Base-by-base conservation (phyloP, 2,329 filamentous ascomycete genomes). In the Trichoderma aggressivum region DNA sequence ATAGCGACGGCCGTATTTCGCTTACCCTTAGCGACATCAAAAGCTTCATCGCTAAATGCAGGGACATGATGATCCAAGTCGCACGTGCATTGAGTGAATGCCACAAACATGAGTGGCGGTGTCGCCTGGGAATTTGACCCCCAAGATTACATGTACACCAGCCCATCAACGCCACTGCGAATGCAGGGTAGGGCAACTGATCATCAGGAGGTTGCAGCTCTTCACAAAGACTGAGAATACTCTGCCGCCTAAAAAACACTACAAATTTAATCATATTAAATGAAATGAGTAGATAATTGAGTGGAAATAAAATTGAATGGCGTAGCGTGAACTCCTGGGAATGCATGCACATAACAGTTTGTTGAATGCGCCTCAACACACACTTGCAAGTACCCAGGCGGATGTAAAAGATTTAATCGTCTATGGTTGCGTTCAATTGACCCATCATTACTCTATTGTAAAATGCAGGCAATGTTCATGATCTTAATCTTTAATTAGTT, bases 1-100 rank as follows among this genome's bases (percentile, higher is more conserved):
- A 47, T 21, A 34, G 65, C 55, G 39, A 68, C 39, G 28, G 28
- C 21, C 56, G 12, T 69, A 69, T 69, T 50, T 69, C 66, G 66
- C 56, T 69, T 69, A 58, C 18, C 30, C 11, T 61, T 61, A 69
- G 66, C 66, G 68, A 70, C 34, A 64, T 50, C 50, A 56, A 34
- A 30, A n/a, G 3, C 14, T 11, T 7, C 26, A 21, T 28, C 39
- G 55, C 16, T 16, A 21, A n/a, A 18, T 21, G 36, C 30, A 61
- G 39, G 34, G 39, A 26, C 56, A 10, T 12, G 56, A 21, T 30
- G 36, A 68, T 60, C 64, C n/a, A 50, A 16, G 6, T 36, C 30
- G 21, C 2, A 30, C 18, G 56, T 34, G 30, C 7, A 32, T 18
- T 58, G 10, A 12, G 5, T 18, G 26, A 18, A 1, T 56, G 14